phyloP scores from a whole-genome alignment of 2,329 filamentous ascomycete genomes.

The Rhinocladiella mackenziei region DNA sequence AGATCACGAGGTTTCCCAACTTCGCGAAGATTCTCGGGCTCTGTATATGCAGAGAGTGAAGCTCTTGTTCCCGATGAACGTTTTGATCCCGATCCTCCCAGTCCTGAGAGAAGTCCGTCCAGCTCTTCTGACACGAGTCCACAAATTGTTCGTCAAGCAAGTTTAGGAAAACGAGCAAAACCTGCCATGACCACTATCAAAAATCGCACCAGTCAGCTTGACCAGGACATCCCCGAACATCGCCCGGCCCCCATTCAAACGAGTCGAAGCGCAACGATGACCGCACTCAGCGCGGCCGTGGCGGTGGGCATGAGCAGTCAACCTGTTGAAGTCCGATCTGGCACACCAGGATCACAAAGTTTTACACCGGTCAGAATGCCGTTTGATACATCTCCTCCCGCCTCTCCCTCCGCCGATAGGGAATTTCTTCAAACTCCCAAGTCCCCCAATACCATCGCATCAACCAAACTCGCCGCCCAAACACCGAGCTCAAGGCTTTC shows the following conservation, averaged over 20 bases:
- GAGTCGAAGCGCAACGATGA: conserved; percentile 23
- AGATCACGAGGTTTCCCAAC: conserved; percentile 21
- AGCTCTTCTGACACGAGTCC: conserved; percentile 19
- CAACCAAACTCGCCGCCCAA: conserved; percentile 12
- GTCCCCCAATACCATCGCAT: conserved; percentile 17
- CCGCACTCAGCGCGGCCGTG: conserved; percentile 25
- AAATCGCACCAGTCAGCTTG: conserved; percentile 27
- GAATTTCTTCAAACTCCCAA: conserved; percentile 23
- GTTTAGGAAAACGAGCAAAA: conserved; percentile 41
- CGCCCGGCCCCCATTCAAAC: conserved; percentile 3
- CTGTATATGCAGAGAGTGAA: conserved; percentile 24
- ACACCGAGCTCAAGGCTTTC: conserved; percentile 16
- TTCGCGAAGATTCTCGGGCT: conserved; percentile 20
- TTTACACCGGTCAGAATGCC: conserved; percentile 24
- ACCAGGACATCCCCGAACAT: conserved; percentile 24
- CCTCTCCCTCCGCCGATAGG: conserved; percentile 19
- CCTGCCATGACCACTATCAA: conserved; percentile 42
- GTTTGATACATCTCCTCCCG: conserved; percentile 22
- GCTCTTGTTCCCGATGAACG: conserved; percentile 18
- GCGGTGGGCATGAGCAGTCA: conserved; percentile 19
- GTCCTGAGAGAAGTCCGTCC: conserved; percentile 3
- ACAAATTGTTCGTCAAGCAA: conserved; percentile 40
- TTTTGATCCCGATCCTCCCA: conserved; percentile 4
- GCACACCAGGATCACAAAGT: conserved; percentile 16
- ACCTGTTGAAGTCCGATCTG: conserved; percentile 4